Evolutionary conservation across 352 stramenopile genomes (phyloP).

Genomic region (Globisporangium canariense): DNA sequence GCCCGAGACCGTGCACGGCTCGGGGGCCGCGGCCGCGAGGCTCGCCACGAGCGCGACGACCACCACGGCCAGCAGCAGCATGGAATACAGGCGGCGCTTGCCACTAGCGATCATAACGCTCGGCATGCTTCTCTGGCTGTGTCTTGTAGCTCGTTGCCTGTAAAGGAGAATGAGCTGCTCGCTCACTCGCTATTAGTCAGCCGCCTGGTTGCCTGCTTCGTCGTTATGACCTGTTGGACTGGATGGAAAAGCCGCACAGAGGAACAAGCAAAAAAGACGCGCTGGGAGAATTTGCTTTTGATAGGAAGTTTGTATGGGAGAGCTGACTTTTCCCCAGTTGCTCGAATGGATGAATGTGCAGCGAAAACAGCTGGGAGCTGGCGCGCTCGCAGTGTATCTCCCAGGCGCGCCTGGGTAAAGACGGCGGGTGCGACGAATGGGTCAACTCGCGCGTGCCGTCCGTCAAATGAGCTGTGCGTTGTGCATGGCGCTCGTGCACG

Average conservation of each 20-base stretch:
- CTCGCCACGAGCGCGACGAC: neutral
- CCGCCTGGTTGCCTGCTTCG: neutral
- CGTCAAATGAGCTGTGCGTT: neutral
- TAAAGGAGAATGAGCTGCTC: neutral
- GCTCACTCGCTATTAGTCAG: neutral
- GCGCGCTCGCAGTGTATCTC: neutral
- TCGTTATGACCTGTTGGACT: conserved; percentile 1
- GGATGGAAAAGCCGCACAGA: conserved; percentile 1
- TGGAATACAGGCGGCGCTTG: neutral
- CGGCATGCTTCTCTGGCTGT: neutral
- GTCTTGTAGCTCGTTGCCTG: neutral
- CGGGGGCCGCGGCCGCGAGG: neutral
- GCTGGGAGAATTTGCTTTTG: neutral
- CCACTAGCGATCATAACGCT: neutral
- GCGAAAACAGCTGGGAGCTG: conserved; percentile 10
- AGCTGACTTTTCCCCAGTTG: neutral
- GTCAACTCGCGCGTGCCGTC: neutral
- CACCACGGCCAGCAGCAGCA: conserved; percentile 2
- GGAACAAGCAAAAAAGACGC: neutral
- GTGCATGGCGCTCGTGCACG: too few species aligned
- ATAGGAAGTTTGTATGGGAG: conserved; percentile 1
- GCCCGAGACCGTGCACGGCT: conserved; percentile 26
- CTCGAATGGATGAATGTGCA: neutral
- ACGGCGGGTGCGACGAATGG: neutral
- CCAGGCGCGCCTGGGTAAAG: neutral